These are phyloP conservation scores for Pythium brassicae DNA, from an alignment of 352 stramenopile genomes.

Conservation along the genomic window DNA sequence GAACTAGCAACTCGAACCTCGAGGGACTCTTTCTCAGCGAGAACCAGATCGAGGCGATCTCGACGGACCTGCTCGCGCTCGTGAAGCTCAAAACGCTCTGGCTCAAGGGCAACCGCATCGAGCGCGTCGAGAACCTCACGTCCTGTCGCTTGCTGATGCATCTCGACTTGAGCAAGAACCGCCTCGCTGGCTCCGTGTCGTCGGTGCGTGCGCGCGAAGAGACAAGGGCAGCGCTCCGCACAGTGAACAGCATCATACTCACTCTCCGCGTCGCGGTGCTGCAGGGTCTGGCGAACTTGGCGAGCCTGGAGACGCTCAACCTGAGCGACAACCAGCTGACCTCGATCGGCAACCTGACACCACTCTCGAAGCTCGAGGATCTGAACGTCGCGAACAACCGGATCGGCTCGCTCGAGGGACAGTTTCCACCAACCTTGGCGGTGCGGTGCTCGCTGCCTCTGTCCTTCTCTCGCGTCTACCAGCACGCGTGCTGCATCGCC, in stretches of 20 bases:
- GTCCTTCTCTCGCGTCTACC: too few species aligned
- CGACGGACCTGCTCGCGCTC: conserved; percentile 51
- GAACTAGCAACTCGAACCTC: conserved; percentile 51
- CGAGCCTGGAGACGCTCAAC: conserved; percentile 59
- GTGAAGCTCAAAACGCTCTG: conserved; percentile 66
- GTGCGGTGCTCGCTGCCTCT: conserved; percentile 13
- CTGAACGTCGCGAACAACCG: conserved; percentile 63
- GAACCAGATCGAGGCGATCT: conserved; percentile 65
- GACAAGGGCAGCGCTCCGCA: too few species aligned
- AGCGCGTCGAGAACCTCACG: conserved; percentile 39
- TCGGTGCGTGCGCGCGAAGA: too few species aligned
- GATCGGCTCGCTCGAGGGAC: conserved; percentile 40
- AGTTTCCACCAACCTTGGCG: conserved; percentile 45
- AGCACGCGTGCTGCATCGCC: too few species aligned
- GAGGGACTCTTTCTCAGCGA: conserved; percentile 67
- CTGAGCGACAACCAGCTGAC: conserved; percentile 55
- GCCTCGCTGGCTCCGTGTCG: conserved; percentile 29
- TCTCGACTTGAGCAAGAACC: conserved; percentile 68
- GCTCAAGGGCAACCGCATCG: conserved; percentile 66
- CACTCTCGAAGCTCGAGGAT: conserved; percentile 70
- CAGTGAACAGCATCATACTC: background rate
- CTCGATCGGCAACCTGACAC: conserved; percentile 47
- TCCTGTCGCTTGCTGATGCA: conserved; percentile 54
- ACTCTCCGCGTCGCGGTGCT: background rate
- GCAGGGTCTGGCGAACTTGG: conserved; percentile 51